Evolutionary conservation across 2,329 filamentous ascomycete genomes (phyloP).

Genomic region (Rutstroemia sp.): DNA sequence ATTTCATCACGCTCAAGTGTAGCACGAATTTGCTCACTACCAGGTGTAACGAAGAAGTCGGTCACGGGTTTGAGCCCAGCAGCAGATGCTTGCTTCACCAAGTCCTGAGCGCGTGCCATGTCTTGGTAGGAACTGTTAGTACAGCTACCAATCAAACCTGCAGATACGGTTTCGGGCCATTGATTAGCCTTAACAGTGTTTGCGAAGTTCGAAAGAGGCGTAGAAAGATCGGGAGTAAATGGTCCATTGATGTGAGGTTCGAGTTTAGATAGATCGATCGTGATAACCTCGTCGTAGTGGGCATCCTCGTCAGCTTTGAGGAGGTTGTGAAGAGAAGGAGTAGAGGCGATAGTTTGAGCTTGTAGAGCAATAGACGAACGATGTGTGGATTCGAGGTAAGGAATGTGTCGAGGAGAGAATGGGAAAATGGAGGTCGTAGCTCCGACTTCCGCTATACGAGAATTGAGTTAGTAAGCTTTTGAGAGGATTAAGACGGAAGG

Average conservation of each 20-base stretch:
- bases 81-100: constrained; percentile 82
- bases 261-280: constrained; percentile 80
- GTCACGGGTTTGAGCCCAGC: constrained; percentile 87
- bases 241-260: constrained; percentile 97
- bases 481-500: neutral
- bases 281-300: constrained; percentile 84
- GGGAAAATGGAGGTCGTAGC: constrained; percentile 72
- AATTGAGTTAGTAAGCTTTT: neutral
- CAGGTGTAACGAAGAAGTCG: constrained; percentile 93
- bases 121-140: constrained; percentile 99
- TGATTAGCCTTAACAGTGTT: constrained; percentile 73
- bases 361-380: constrained; percentile 40
- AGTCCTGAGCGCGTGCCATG: constrained; percentile 90
- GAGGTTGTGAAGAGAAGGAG: constrained; percentile 45
- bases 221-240: constrained; percentile 92
- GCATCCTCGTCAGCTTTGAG: constrained; percentile 74
- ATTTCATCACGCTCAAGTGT: constrained; percentile 87
- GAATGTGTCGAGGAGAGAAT: constrained; percentile 74
- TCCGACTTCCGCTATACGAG: constrained; percentile 67
- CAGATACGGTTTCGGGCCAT: constrained; percentile 88
- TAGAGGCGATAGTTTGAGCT: constrained; percentile 26
- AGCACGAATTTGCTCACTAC: constrained; percentile 92
- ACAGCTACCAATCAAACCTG: constrained; percentile 93
- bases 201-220: constrained; percentile 84
- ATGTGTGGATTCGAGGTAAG: constrained; percentile 82